Conservation (phyloP, 306 rosid genomes). For the Dalbergia cochinchinensis region DNA sequence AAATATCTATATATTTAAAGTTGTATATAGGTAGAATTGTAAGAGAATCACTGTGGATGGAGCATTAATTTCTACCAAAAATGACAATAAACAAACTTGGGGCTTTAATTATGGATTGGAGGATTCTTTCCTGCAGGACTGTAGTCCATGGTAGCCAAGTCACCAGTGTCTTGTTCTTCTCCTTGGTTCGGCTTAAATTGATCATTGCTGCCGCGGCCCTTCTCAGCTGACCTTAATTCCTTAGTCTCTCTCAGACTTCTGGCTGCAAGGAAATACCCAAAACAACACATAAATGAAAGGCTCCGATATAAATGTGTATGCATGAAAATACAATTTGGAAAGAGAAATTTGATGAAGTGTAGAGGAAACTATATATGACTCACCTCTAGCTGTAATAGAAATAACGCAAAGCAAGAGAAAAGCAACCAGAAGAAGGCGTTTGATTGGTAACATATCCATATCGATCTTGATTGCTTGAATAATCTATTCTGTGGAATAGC, state of each 20-base stretch:
- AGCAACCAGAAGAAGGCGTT: constrained; percentile 59
- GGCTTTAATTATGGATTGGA: constrained; percentile 77
- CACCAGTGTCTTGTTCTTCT: constrained; percentile 49
- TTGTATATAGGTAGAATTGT: not conserved
- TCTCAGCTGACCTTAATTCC: constrained; percentile 23
- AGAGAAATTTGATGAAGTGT: not conserved
- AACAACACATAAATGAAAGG: constrained; percentile 6
- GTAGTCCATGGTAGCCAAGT: constrained; percentile 72
- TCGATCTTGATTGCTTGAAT: not conserved
- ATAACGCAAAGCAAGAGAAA: constrained; percentile 64
- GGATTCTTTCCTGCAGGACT: constrained; percentile 80
- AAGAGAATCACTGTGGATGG: constrained; percentile 7
- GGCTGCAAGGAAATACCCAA: constrained; percentile 40
- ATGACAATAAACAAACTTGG: constrained; percentile 6
- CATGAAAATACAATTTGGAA: not conserved
- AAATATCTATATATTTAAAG: constrained; percentile 9
- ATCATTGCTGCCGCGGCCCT: not conserved
- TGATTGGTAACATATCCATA: constrained; percentile 41
- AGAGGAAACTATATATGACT: not conserved
- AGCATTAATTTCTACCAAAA: constrained; percentile 25
- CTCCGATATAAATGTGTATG: not conserved
- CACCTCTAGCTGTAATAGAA: constrained; percentile 52
- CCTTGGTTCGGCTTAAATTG: constrained; percentile 39
- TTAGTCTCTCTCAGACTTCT: constrained; percentile 46
- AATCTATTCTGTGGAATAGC: not conserved